Conservation (phyloP, 2,329 filamentous ascomycete species). For the Colletotrichum sp. region DNA sequence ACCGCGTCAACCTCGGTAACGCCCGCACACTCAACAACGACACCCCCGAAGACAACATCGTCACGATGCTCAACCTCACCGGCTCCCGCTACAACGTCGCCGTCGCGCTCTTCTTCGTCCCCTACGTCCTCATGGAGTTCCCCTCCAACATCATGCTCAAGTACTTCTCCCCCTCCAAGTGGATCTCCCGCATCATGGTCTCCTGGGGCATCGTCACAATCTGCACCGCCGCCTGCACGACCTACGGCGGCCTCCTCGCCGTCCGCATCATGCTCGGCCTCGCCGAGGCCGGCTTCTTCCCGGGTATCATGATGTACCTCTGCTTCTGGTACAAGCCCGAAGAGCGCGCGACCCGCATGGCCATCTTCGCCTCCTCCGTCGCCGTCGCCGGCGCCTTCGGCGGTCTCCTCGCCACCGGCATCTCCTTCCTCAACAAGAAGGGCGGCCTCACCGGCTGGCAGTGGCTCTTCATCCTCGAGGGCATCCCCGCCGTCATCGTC, state of each 20-base stretch:
- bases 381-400: slow-evolving; percentile 66
- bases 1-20: slow-evolving; percentile 38
- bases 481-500: slow-evolving; percentile 34
- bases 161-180: slow-evolving; percentile 37
- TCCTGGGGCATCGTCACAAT: slow-evolving; percentile 56
- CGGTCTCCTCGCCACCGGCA: slow-evolving; percentile 60
- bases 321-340: slow-evolving; percentile 68
- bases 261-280: slow-evolving; percentile 57
- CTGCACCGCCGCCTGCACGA: slow-evolving; percentile 50
- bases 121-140: slow-evolving; percentile 34
- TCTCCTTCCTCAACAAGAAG: slow-evolving; percentile 50
- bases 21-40: slow-evolving; percentile 38
- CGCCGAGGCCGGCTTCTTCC: slow-evolving; percentile 57
- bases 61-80: slow-evolving; percentile 32
- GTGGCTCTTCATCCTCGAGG: slow-evolving; percentile 67
- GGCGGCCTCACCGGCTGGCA: slow-evolving; percentile 60
- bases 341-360: slow-evolving; percentile 63
- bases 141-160: slow-evolving; percentile 38
- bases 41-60: slow-evolving; percentile 36
- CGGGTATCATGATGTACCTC: slow-evolving; percentile 61
- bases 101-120: slow-evolving; percentile 34
- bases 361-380: slow-evolving; percentile 64
- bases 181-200: slow-evolving; percentile 44
- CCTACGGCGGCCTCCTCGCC: slow-evolving; percentile 50
- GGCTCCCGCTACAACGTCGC: slow-evolving; percentile 35